These are phyloP conservation scores for Kwoniella pini DNA, from an alignment of 768 basidiomycete species.

Conservation along the genomic window DNA sequence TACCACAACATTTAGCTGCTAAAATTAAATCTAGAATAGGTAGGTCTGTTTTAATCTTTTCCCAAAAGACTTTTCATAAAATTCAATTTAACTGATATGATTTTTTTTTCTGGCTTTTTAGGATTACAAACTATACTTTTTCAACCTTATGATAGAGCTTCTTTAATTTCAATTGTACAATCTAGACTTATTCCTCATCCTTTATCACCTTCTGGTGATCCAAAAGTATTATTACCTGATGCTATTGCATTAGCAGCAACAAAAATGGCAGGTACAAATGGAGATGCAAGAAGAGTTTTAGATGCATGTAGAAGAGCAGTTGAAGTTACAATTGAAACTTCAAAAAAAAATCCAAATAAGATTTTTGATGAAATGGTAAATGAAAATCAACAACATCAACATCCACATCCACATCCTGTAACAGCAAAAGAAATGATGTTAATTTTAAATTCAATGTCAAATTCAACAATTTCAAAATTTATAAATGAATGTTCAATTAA, in stretches of 20 bases:
- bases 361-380: no score
- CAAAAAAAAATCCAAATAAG: not conserved
- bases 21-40: constrained; percentile 90
- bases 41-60: constrained; percentile 51
- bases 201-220: constrained; percentile 55
- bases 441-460: constrained; percentile 83
- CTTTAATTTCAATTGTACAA: constrained; percentile 78
- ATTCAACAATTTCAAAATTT: constrained; percentile 83
- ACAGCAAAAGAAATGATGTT: constrained; percentile 70
- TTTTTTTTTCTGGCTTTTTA: not conserved
- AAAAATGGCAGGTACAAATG: constrained; percentile 77
- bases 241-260: constrained; percentile 84
- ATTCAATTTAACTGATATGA: not conserved
- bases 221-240: constrained; percentile 63
- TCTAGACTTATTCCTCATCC: constrained; percentile 66
- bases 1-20: constrained; percentile 90
- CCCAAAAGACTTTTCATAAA: no score
- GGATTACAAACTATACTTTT: constrained; percentile 60
- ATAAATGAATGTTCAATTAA: constrained; percentile 80
- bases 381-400: constrained; percentile 32
- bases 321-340: constrained; percentile 63
- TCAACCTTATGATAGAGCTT: constrained; percentile 74
- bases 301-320: constrained; percentile 91
- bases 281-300: constrained; percentile 87
- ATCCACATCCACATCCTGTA: constrained; percentile 58